Evolutionary conservation across 2,329 filamentous ascomycete species (phyloP).

Genomic region (Diaporthe capsici): DNA sequence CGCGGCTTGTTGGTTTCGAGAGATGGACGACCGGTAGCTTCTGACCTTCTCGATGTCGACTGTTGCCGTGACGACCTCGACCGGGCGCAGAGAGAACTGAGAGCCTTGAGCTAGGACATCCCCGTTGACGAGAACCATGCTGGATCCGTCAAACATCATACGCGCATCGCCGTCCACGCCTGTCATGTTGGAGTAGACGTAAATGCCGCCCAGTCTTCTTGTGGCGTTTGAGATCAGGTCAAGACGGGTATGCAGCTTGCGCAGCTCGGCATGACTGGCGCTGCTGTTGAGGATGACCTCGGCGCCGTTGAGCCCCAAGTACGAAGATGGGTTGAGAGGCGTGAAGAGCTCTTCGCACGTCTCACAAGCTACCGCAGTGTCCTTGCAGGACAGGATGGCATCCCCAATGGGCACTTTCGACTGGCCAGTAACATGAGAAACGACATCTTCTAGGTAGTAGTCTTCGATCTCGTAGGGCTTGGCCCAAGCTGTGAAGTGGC

Average conservation of each 20-base stretch:
- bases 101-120: slow-evolving; percentile 43
- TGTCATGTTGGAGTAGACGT: slow-evolving; percentile 58
- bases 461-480: slow-evolving; percentile 53
- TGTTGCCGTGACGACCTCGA: slow-evolving; percentile 43
- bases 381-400: slow-evolving; percentile 54
- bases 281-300: slow-evolving; percentile 50
- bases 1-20: slow-evolving; percentile 43
- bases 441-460: slow-evolving; percentile 54
- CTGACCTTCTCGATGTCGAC: slow-evolving; percentile 43
- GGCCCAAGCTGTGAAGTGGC: slow-evolving; percentile 58
- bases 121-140: slow-evolving; percentile 43
- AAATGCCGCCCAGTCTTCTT: slow-evolving; percentile 71
- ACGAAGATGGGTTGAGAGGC: slow-evolving; percentile 46
- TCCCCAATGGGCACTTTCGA: slow-evolving; percentile 58
- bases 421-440: slow-evolving; percentile 51
- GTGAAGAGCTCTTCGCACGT: slow-evolving; percentile 57
- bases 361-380: slow-evolving; percentile 57
- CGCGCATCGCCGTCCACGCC: slow-evolving; percentile 50
- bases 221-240: slow-evolving; percentile 78
- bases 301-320: slow-evolving; percentile 42
- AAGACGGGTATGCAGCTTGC: slow-evolving; percentile 75
- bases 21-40: slow-evolving; percentile 42
- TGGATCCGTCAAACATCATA: slow-evolving; percentile 58
- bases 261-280: slow-evolving; percentile 62
- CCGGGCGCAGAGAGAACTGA: slow-evolving; percentile 43